Evolutionary conservation across 768 basidiomycete genomes (phyloP).

Genomic region (Suillus subalutaceus): DNA sequence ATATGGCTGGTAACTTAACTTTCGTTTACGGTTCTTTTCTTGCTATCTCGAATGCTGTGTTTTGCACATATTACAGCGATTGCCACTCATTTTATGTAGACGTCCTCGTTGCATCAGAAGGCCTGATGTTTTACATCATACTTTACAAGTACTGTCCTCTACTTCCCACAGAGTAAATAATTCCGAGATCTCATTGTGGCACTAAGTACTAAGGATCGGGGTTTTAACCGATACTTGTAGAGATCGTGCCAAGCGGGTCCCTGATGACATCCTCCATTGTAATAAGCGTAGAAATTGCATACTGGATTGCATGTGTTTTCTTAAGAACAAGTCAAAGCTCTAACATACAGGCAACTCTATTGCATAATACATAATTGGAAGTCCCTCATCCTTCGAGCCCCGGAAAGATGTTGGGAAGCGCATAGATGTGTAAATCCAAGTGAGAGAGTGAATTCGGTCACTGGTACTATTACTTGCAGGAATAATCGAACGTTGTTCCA

Average conservation of each 20-base stretch:
- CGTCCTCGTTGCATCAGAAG: not conserved
- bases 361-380: not conserved
- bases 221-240: not conserved
- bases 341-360: not conserved
- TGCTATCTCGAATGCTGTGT: not conserved
- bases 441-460: not conserved
- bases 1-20: not conserved
- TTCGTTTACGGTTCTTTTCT: not conserved
- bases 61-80: not conserved
- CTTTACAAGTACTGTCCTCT: not conserved
- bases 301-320: not conserved
- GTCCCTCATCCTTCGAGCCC: not conserved
- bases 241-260: not conserved
- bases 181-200: not conserved
- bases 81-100: not conserved
- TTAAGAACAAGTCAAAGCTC: not conserved
- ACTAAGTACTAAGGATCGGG: not conserved
- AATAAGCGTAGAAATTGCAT: not conserved
- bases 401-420: not conserved
- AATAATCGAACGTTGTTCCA: slow-evolving; percentile 7
- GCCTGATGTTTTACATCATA: not conserved
- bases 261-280: not conserved
- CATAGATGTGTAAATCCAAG: slow-evolving; percentile 1
- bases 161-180: not conserved
- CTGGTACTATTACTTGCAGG: slow-evolving; percentile 4